Conservation (phyloP, 129 eudicot species). For the Oenanthe sinensis region DNA sequence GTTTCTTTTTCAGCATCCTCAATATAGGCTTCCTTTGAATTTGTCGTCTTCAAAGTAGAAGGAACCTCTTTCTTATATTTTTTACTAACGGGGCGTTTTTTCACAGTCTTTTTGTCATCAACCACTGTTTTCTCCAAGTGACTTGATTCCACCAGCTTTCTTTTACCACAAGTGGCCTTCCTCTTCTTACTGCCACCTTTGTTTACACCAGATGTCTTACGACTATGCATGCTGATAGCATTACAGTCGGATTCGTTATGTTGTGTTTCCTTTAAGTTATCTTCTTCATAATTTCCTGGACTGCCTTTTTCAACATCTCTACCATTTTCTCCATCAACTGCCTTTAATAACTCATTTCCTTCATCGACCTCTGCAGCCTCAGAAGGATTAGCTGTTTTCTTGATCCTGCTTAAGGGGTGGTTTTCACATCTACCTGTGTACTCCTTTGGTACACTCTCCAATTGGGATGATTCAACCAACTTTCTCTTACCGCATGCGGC, state of each 20-base stretch:
- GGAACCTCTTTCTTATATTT: constrained; percentile 20
- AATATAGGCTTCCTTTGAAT: constrained; percentile 18
- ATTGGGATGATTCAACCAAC: background rate
- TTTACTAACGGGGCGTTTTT: constrained; percentile 26
- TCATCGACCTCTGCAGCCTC: constrained; percentile 39
- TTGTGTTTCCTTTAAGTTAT: background rate
- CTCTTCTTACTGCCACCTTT: constrained; percentile 9
- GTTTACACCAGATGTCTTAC: background rate
- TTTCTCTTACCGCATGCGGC: constrained; percentile 1
- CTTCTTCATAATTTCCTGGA: constrained; percentile 1
- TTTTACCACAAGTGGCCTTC: constrained; percentile 13
- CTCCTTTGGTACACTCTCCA: background rate
- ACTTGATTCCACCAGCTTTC: constrained; percentile 20
- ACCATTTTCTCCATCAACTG: constrained; percentile 11
- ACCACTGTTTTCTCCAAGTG: constrained; percentile 15
- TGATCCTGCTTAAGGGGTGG: background rate
- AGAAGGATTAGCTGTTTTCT: constrained; percentile 16
- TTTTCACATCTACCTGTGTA: background rate
- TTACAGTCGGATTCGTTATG: background rate
- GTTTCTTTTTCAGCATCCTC: constrained; percentile 21
- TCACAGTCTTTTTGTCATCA: constrained; percentile 22
- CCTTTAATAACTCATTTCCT: constrained; percentile 10
- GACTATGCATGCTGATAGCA: background rate
- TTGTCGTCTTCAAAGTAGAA: constrained; percentile 13
- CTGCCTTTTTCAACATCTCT: constrained; percentile 19